These are phyloP conservation scores for Diaporthe citriasiana DNA, from an alignment of 2,329 filamentous ascomycete genomes.

Conservation along the genomic window DNA sequence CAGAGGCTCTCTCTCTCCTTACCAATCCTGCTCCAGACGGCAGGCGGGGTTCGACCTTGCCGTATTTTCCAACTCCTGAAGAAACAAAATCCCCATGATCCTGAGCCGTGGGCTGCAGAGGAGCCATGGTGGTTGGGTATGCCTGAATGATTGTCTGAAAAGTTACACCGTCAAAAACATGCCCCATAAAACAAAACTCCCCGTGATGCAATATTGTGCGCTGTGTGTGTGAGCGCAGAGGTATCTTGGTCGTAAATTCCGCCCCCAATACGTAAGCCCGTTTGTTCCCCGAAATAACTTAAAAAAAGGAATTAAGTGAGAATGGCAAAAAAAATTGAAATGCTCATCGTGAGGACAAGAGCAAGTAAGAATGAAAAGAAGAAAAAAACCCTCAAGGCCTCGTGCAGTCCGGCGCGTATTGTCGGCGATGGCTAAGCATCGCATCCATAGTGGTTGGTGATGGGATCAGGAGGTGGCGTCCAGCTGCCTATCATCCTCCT, in stretches of 20 bases:
- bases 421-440: neutral
- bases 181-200: constrained; percentile 24
- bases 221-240: constrained; percentile 13
- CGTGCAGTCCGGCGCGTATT: neutral
- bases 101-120: neutral
- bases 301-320: neutral
- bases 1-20: too few species aligned
- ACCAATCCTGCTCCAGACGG: neutral
- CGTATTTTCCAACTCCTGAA: constrained; percentile 7
- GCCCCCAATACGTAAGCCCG: constrained; percentile 7
- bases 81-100: neutral
- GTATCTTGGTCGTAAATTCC: constrained; percentile 33
- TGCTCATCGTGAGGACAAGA: neutral
- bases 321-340: neutral
- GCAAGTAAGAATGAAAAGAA: neutral
- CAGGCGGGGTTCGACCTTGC: neutral
- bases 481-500: neutral
- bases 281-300: neutral
- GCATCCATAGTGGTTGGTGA: neutral
- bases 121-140: neutral
- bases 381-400: neutral
- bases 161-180: constrained; percentile 18
- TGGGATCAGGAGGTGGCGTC: neutral
- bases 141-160: constrained; percentile 24
- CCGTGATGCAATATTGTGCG: constrained; percentile 3